phyloP scores from a whole-genome alignment of 1,284 basidiomycete genomes.

The Pholiota adiposa region DNA sequence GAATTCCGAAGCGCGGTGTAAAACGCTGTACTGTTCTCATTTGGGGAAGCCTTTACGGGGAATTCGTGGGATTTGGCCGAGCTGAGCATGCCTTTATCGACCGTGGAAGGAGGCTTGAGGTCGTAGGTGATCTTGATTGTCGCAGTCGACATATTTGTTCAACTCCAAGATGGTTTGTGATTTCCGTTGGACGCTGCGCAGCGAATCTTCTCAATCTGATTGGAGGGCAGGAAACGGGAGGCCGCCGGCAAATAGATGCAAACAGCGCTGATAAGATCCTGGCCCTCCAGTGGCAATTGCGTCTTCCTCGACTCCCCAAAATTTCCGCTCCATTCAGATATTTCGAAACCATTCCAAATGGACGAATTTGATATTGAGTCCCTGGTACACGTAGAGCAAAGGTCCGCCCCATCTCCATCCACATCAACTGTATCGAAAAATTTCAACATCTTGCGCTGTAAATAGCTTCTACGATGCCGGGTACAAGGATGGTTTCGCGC shows the following conservation, averaged over 20 bases:
- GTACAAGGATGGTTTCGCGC: conserved; percentile 77
- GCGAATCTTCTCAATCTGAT: too few species aligned
- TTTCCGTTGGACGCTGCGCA: too few species aligned
- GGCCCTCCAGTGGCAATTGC: background rate
- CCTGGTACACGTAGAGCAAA: conserved; percentile 73
- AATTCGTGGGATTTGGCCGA: conserved; percentile 42
- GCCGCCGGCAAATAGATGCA: conserved; percentile 8
- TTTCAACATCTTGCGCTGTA: background rate
- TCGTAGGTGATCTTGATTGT: conserved; percentile 53
- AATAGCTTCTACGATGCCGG: conserved; percentile 82
- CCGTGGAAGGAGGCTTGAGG: conserved; percentile 48
- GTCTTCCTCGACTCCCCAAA: background rate
- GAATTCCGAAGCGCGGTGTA: conserved; percentile 54
- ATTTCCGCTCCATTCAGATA: background rate
- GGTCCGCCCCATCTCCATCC: conserved; percentile 40
- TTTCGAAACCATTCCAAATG: conserved; percentile 27
- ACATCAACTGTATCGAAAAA: background rate
- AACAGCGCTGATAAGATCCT: conserved; percentile 19
- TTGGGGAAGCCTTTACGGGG: conserved; percentile 13
- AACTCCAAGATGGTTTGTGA: too few species aligned
- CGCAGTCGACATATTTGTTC: conserved; percentile 35
- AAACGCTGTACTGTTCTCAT: conserved; percentile 43
- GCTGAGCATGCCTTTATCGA: conserved; percentile 29
- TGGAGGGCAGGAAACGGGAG: conserved; percentile 52
- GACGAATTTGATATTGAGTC: conserved; percentile 62